Base-by-base conservation (phyloP, 2,329 filamentous ascomycete genomes). In the Ceratocystis cubensis region DNA sequence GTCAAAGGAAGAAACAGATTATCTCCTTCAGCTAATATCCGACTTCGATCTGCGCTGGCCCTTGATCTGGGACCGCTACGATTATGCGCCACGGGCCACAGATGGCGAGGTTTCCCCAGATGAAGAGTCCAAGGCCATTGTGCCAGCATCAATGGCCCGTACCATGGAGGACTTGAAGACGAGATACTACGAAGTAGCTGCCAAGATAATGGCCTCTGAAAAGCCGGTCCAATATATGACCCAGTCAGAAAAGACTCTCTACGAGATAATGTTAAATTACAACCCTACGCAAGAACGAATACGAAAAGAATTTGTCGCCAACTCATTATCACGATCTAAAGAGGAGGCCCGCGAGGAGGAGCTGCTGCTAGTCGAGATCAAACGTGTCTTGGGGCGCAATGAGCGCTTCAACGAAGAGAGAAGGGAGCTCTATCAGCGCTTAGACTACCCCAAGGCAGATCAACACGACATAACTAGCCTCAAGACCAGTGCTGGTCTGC, bases 321-420 rank as follows among this genome's bases (percentile, higher is more conserved):
- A 88, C 63, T 84, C 92, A 61, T 82, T 97, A 70, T 84, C 86
- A 61, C 84, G 94, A 50, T 88, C 87, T 7, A 87, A 86, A 69
- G 91, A 96, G 69, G 93, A 99, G 76, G 89, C 93, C 30, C 86
- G 89, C 69, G 94, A 99, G 75, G 94, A 99, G 76, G 89, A 95
- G 71, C 88, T 90, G 44, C 78, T 99, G 2, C 82, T 99, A 20
- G 82, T 93, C 67, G 94, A 99, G 74, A 84, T 99, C 66, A 91
- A 95, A 73, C 88, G 94, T 68, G 97, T 99, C 70, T 84, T 96
- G 72, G 87, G 89, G 69, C 86, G 91, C 68, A 89, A 92, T 70
- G 89, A 94, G 71, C 86, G 85, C 67, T 88, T 97, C 73, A 90
- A 95, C 73, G 87, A 90, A 70, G 91, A 96, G 73, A 88, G 94